Base-by-base conservation (phyloP, 257 asterid genomes). In the Lantana camara region DNA sequence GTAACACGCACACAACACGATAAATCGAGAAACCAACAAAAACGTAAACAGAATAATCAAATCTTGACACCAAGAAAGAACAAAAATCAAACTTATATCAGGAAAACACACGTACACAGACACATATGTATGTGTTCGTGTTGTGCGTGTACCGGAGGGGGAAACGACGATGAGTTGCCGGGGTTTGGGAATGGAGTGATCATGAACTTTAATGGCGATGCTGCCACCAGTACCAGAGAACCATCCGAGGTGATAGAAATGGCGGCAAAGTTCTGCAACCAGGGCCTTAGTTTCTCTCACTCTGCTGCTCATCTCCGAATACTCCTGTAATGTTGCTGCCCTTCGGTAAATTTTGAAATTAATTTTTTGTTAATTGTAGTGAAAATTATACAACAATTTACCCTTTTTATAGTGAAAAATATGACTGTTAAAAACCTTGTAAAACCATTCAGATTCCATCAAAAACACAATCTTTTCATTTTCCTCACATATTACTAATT, bases 141-240 rank as follows among this genome's bases (percentile, higher is more conserved):
- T 8, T 17, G 13, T 2, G n/a, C 34, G 11, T 3, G 30, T 65
- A 94, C 99, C 99, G 57, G 96, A 94, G 32, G 97, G 99, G 44
- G 99, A 90, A 96, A 88, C 88, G 68, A 86, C 81, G 63, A 94
- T 78, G 57, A 94, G 96, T 73, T 94, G 97, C 15, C 84, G 80
- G 23, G 89, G 54, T 79, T 75, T 90, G 5, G 97, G 95, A 66
- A 88, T 63, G 16, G 91, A 79, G 42, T 94, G 96, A 69, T 94
- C 98, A 8, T 90, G 96, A 60, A 88, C 98, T 77, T 82, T 91
- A 29, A 91, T 80, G 65, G 98, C 86, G 83, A 94, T 83, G 88
- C 99, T 94, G 13, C 99, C 99, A 24, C 99, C 99, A 50, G 99
- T 94, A 47, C 98, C 97, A 5, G 96, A 91, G 13, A 94, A 96